Percentiles rank a stretch among this genome's conserved stretches.
Evolutionary conservation across 106 monocot genomes (phyloP).

Genomic region (Alisma plantagoaquatica): DNA sequence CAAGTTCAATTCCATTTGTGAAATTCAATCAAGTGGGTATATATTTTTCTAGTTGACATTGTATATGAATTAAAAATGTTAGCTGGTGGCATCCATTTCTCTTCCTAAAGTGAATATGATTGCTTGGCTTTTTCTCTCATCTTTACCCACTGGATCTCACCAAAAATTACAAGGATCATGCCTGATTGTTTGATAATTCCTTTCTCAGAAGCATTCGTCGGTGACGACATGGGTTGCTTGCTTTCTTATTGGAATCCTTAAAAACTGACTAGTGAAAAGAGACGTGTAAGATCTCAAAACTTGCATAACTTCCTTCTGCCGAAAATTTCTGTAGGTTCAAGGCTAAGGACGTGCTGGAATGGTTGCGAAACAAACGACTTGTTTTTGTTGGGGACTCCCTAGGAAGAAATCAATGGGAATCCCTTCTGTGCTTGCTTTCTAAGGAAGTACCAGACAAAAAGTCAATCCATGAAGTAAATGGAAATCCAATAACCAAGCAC

Average conservation of each 20-base stretch:
- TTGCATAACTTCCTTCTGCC: too few species aligned
- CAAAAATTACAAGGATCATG: neutral
- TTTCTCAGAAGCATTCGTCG: neutral
- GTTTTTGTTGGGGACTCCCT: slow-evolving; percentile 24
- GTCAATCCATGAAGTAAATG: slow-evolving; percentile 18
- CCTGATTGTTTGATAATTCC: neutral
- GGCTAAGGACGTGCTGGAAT: slow-evolving; percentile 11
- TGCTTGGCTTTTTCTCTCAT: too few species aligned
- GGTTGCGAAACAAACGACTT: slow-evolving; percentile 11
- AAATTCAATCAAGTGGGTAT: too few species aligned
- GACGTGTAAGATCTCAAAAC: too few species aligned
- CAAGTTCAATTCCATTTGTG: too few species aligned
- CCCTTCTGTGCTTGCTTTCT: slow-evolving; percentile 23
- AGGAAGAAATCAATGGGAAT: slow-evolving; percentile 29
- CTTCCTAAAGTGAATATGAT: too few species aligned
- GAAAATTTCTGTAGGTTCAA: slow-evolving; percentile 14
- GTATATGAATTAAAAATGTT: too few species aligned
- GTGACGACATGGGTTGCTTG: neutral
- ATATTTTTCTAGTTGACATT: too few species aligned
- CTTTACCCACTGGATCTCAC: neutral
- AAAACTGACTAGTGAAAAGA: too few species aligned
- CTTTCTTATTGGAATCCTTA: neutral
- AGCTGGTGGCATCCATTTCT: too few species aligned
- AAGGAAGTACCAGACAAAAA: slow-evolving; percentile 4
- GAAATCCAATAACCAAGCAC: slow-evolving; percentile 23